phyloP scores from a whole-genome alignment of 23 red algal species.

The Gracilaria gracilis region DNA sequence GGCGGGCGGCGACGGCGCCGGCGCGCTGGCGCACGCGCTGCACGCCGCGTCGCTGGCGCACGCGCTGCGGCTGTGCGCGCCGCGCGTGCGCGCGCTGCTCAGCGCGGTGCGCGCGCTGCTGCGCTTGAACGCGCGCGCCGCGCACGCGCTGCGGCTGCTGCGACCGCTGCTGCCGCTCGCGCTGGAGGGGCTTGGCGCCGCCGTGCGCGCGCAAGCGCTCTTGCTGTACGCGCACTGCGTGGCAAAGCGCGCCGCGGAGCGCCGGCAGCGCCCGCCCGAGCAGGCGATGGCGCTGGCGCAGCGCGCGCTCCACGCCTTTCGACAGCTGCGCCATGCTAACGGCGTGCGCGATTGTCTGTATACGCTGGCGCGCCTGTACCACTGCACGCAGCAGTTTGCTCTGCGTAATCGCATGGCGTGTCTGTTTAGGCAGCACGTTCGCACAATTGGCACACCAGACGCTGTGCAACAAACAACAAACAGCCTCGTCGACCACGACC shows the following conservation, averaged over 20 bases:
- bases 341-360: conserved; percentile 50
- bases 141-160: background rate
- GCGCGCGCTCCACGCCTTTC: conserved; percentile 12
- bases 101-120: conserved; percentile 43
- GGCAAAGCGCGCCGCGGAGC: background rate
- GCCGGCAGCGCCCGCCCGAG: background rate
- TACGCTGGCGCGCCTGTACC: conserved; percentile 49
- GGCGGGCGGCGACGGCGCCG: background rate
- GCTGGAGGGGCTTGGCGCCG: conserved; percentile 40
- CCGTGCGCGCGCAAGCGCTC: conserved; percentile 34
- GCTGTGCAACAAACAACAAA: too few species aligned
- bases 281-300: conserved; percentile 26
- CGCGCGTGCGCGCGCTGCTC: conserved; percentile 49
- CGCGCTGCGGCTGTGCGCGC: conserved; percentile 36
- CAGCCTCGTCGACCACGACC: too few species aligned
- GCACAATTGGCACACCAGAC: conserved; percentile 9
- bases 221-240: conserved; percentile 58
- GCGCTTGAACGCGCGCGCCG: conserved; percentile 16
- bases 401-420: conserved; percentile 22
- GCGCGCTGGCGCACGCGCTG: conserved; percentile 38
- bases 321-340: background rate
- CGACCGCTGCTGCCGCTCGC: conserved; percentile 24
- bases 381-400: conserved; percentile 41
- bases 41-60: conserved; percentile 46
- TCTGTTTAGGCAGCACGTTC: conserved; percentile 29